These are phyloP conservation scores for Hypoxylon sp. DNA, from an alignment of 2,329 filamentous ascomycete species.

Conservation along the genomic window DNA sequence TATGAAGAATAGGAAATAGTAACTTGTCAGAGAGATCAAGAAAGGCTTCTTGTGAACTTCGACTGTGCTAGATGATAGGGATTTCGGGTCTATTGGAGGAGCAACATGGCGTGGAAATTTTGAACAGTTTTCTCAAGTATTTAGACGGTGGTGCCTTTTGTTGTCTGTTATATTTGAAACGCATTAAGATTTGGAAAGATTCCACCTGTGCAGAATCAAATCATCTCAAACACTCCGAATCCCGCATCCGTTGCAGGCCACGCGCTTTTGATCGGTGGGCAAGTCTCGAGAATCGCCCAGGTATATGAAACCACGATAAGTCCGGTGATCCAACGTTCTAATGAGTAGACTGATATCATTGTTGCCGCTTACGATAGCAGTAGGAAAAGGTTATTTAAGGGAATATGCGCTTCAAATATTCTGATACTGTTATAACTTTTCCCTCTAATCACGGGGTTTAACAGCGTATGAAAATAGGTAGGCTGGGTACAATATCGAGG, in stretches of 20 bases:
- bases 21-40: slow-evolving; percentile 4
- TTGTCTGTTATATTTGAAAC: slow-evolving; percentile 17
- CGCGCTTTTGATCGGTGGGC: background rate
- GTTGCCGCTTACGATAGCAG: slow-evolving; percentile 5
- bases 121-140: background rate
- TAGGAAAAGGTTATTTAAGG: slow-evolving; percentile 3
- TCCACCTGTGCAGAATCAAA: slow-evolving; percentile 8
- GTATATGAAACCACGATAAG: background rate
- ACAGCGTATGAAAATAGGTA: background rate
- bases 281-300: background rate
- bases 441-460: background rate
- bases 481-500: background rate
- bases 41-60: slow-evolving; percentile 4
- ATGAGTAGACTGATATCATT: background rate
- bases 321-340: background rate
- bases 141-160: background rate
- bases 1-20: slow-evolving; percentile 13
- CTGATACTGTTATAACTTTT: background rate
- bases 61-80: background rate
- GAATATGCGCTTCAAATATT: background rate
- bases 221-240: slow-evolving; percentile 1
- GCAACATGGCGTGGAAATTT: background rate
- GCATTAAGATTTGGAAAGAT: slow-evolving; percentile 4
- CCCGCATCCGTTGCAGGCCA: background rate
- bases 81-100: slow-evolving; percentile 17